These are phyloP conservation scores for Poa annua DNA, from an alignment of 176 grass and related monocot species.

Conservation along the genomic window DNA sequence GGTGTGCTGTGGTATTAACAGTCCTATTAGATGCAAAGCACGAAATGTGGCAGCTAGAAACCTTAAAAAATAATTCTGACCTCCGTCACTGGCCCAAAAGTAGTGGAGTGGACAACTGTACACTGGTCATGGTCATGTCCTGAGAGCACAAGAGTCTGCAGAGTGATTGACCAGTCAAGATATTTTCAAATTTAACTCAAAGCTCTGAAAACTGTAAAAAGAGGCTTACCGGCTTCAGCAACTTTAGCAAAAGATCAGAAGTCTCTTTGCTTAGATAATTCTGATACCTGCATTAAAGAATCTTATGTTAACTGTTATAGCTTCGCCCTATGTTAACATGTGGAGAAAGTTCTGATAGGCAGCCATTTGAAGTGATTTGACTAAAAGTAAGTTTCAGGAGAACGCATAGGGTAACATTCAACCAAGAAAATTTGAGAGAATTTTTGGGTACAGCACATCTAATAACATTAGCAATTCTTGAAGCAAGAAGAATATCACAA, in stretches of 20 bases:
- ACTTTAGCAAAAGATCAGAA: conserved; percentile 76
- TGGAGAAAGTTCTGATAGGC: conserved; percentile 7
- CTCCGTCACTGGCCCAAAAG: conserved; percentile 68
- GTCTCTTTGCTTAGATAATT: conserved; percentile 93
- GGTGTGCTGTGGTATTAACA: conserved; percentile 73
- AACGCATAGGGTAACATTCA: not conserved
- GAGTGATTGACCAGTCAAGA: conserved; percentile 41
- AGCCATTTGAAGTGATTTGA: conserved; percentile 6
- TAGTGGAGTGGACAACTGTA: conserved; percentile 67
- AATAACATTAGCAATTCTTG: conserved; percentile 17
- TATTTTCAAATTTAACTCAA: conserved; percentile 23
- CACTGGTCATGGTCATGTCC: conserved; percentile 99
- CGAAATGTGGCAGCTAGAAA: conserved; percentile 2
- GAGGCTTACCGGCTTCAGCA: conserved; percentile 77
- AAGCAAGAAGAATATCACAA: conserved; percentile 24
- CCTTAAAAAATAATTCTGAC: conserved; percentile 43
- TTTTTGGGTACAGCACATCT: not conserved
- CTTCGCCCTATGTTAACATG: conserved; percentile 24
- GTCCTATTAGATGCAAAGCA: conserved; percentile 39
- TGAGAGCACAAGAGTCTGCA: conserved; percentile 85
- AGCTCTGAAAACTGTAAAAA: conserved; percentile 25
- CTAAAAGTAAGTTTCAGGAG: conserved; percentile 33
- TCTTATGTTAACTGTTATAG: conserved; percentile 27
- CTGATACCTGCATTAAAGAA: conserved; percentile 71
- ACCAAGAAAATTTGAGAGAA: not conserved